phyloP scores from a whole-genome alignment of 805 yeast genomes.

The Teunomyces pallodes region DNA sequence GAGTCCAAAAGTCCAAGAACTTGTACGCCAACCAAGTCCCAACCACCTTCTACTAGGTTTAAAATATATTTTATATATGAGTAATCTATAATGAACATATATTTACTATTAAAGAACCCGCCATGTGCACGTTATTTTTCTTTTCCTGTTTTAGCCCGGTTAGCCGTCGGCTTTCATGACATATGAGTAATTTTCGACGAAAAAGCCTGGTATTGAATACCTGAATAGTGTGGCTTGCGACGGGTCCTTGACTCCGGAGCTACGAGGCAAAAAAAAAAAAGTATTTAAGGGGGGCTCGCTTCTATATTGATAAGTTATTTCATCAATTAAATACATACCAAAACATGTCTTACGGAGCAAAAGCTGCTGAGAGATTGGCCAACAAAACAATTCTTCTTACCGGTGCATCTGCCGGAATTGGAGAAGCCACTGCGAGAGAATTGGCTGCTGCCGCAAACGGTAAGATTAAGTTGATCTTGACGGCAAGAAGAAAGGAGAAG shows the following conservation, averaged over 20 bases:
- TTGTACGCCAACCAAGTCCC: constrained; percentile 92
- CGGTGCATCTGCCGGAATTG: constrained; percentile 98
- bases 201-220: not conserved
- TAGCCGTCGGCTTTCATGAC: not conserved
- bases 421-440: constrained; percentile 86
- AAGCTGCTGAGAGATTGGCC: constrained; percentile 77
- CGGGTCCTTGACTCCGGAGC: not conserved
- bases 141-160: too few relatives aligned
- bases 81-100: constrained; percentile 6
- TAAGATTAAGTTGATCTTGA: constrained; percentile 61
- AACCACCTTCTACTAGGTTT: constrained; percentile 85
- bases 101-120: not conserved
- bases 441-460: constrained; percentile 78
- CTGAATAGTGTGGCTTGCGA: too few relatives aligned
- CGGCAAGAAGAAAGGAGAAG: constrained; percentile 75
- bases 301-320: too few relatives aligned
- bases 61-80: constrained; percentile 8
- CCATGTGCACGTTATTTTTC: too few relatives aligned
- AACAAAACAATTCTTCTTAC: constrained; percentile 81
- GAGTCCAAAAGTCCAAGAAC: constrained; percentile 87
- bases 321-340: not conserved
- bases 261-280: not conserved
- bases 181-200: not conserved
- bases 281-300: not conserved
- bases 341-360: constrained; percentile 62